Evolutionary conservation across 116 monocot species (phyloP).

Genomic region (Thalassia testudinum): DNA sequence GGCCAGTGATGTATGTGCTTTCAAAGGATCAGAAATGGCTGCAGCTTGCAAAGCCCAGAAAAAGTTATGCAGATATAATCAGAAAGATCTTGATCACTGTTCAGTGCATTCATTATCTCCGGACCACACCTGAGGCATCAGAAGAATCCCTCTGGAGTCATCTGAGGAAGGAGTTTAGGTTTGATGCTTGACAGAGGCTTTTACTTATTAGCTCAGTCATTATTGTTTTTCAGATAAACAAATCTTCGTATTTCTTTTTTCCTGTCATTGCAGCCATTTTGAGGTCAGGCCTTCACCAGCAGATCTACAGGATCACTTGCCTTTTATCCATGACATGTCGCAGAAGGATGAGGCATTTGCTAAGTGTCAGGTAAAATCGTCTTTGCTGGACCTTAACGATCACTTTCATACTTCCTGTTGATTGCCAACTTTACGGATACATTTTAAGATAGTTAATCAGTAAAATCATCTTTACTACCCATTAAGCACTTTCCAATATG

Average conservation of each 20-base stretch:
- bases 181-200: constrained; percentile 8
- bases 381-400: no score
- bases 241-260: background rate
- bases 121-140: constrained; percentile 37
- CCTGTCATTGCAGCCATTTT: constrained; percentile 37
- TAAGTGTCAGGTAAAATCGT: constrained; percentile 38
- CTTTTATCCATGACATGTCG: constrained; percentile 26
- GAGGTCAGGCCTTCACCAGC: constrained; percentile 37
- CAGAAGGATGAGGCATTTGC: constrained; percentile 34
- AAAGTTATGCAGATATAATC: constrained; percentile 36
- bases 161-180: constrained; percentile 46
- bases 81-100: constrained; percentile 47
- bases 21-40: constrained; percentile 54
- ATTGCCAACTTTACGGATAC: no score
- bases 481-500: no score
- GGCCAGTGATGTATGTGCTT: constrained; percentile 28
- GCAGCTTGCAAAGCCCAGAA: constrained; percentile 50
- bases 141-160: constrained; percentile 72
- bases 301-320: constrained; percentile 36
- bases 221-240: background rate
- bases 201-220: background rate
- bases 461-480: no score
- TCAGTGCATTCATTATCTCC: constrained; percentile 54
- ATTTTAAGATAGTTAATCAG: no score
- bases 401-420: no score